Evolutionary conservation across 306 rosid species (phyloP).

Genomic region (Prunus persica): DNA sequence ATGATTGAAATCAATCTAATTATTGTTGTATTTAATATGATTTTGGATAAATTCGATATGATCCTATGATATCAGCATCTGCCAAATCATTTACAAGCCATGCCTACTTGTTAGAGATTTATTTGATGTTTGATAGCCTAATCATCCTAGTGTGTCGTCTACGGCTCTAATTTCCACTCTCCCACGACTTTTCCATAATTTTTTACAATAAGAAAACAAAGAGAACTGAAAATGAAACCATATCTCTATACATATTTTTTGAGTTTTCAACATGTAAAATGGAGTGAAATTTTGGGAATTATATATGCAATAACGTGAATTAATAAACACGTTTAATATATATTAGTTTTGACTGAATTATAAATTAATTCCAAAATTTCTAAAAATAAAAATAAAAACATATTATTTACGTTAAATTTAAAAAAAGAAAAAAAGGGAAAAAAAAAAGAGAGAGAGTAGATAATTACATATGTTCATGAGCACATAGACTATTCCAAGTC

Average conservation of each 20-base stretch:
- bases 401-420: too few relatives aligned
- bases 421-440: too few relatives aligned
- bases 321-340: background rate
- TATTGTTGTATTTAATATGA: background rate
- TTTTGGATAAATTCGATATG: background rate
- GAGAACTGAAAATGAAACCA: background rate
- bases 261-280: background rate
- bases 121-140: background rate
- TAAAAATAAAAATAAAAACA: too few relatives aligned
- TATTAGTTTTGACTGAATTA: too few relatives aligned
- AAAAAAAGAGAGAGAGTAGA: too few relatives aligned
- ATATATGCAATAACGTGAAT: background rate
- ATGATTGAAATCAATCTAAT: background rate
- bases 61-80: background rate
- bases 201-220: background rate
- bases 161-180: background rate
- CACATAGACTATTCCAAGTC: background rate
- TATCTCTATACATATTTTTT: too few relatives aligned
- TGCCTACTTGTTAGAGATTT: background rate
- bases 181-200: background rate
- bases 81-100: background rate
- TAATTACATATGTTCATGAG: background rate
- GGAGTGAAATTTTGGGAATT: background rate
- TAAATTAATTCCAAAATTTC: too few relatives aligned
- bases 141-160: background rate